Evolutionary conservation across 441 rosid species (phyloP).

Genomic region (Kokia cookei): DNA sequence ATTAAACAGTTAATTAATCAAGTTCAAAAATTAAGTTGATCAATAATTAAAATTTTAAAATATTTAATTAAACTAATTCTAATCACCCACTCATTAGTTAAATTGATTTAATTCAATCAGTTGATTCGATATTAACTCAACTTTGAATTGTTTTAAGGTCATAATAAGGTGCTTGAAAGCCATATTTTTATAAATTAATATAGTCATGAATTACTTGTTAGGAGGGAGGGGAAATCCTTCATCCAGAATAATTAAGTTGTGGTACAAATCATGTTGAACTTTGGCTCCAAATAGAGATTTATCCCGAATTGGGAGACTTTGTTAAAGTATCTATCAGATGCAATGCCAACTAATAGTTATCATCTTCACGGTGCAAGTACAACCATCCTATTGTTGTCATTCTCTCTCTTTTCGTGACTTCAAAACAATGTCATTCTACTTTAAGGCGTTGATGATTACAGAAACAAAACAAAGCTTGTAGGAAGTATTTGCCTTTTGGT

Average conservation of each 20-base stretch:
- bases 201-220: no score
- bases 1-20: no score
- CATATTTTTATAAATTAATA: no score
- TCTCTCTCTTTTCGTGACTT: conserved; percentile 1
- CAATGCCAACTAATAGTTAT: conserved; percentile 4
- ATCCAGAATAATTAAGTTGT: neutral
- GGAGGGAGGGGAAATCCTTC: neutral
- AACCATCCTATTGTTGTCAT: conserved; percentile 6
- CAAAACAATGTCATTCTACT: conserved; percentile 22
- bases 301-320: conserved; percentile 14
- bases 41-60: no score
- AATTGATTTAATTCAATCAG: no score
- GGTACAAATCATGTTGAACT: neutral
- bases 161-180: no score
- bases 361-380: conserved; percentile 11
- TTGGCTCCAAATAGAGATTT: neutral
- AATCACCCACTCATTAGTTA: no score
- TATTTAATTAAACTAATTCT: no score
- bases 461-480: neutral
- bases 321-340: conserved; percentile 12
- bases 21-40: no score
- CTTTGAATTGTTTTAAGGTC: no score
- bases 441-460: neutral
- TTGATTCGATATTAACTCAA: no score
- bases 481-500: neutral